phyloP scores from a whole-genome alignment of 495 filamentous ascomycete genomes.

The Neurospora cerealis region DNA sequence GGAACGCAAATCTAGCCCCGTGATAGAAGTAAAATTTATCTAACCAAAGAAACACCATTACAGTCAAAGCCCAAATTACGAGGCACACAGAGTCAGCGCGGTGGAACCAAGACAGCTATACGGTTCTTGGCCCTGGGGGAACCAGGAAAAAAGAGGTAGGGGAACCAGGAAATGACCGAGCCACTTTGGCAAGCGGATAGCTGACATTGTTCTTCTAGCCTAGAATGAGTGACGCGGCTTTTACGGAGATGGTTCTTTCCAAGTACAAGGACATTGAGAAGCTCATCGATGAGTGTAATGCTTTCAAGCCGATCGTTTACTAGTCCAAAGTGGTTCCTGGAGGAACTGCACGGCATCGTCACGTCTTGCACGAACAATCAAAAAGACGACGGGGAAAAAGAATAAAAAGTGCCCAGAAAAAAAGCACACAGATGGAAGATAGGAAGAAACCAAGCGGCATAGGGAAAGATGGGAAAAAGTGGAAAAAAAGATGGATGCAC shows the following conservation, averaged over 20 bases:
- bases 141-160: not conserved
- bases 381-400: not conserved
- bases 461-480: not conserved
- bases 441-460: not conserved
- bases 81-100: not conserved
- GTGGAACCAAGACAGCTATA: not conserved
- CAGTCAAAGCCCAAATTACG: not conserved
- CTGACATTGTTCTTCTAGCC: not conserved
- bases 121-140: not conserved
- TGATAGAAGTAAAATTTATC: too few species aligned
- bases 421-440: not conserved
- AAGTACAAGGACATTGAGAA: not conserved
- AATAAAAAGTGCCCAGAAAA: not conserved
- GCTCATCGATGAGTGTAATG: not conserved
- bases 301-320: not conserved
- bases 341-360: not conserved
- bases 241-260: not conserved
- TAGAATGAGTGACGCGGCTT: not conserved
- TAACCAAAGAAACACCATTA: not conserved
- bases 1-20: too few species aligned
- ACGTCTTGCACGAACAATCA: not conserved
- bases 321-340: not conserved
- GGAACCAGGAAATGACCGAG: not conserved
- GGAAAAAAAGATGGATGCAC: not conserved
- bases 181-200: not conserved